Evolutionary conservation across 2,329 filamentous ascomycete genomes (phyloP).

Genomic region (Colletotrichum coccodes): DNA sequence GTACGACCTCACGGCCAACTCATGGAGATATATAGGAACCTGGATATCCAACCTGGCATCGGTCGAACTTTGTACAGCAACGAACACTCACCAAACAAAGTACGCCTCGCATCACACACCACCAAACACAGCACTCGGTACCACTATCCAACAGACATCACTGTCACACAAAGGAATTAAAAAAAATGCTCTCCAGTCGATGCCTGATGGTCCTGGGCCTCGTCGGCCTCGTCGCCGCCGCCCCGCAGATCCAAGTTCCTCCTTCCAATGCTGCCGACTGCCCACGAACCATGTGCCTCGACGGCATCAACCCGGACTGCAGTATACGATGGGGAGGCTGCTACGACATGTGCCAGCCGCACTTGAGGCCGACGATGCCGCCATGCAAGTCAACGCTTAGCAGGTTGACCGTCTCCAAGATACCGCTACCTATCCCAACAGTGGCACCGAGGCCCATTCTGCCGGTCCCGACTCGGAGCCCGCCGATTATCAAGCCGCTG

Average conservation of each 20-base stretch:
- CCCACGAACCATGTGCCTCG: conserved; percentile 38
- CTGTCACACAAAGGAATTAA: background rate
- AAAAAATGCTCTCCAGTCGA: conserved; percentile 16
- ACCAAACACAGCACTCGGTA: background rate
- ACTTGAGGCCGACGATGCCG: conserved; percentile 24
- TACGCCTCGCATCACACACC: background rate
- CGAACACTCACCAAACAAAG: background rate
- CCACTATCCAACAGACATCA: background rate
- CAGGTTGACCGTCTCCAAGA: background rate
- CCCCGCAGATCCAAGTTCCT: conserved; percentile 4
- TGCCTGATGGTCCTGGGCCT: conserved; percentile 15
- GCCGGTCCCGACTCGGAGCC: background rate
- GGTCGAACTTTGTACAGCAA: background rate
- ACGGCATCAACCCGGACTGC: conserved; percentile 40
- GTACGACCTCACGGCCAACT: background rate
- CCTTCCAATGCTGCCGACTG: conserved; percentile 5
- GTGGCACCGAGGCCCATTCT: background rate
- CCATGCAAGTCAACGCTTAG: conserved; percentile 18
- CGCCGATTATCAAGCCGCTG: background rate
- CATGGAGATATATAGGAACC: conserved; percentile 18
- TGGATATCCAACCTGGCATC: background rate
- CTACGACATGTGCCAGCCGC: conserved; percentile 40
- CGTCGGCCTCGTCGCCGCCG: conserved; percentile 14
- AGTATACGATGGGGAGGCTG: conserved; percentile 41
- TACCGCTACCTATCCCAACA: background rate